These are phyloP conservation scores for Inosperma sp. DNA, from an alignment of 768 basidiomycete genomes.

Conservation along the genomic window DNA sequence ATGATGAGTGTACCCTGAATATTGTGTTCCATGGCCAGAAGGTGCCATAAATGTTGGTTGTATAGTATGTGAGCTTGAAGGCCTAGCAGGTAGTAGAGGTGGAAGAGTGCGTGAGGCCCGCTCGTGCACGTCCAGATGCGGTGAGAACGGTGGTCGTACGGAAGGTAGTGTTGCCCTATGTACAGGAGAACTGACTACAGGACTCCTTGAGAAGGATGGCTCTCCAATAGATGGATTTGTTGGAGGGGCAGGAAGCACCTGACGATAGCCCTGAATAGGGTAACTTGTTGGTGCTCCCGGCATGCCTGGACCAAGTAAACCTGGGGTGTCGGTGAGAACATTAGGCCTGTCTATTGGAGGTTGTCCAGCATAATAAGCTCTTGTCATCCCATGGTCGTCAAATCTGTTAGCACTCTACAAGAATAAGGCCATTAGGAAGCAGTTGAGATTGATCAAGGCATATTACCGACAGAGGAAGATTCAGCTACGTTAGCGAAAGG, in stretches of 20 bases:
- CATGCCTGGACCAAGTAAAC: conserved; percentile 53
- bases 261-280: conserved; percentile 18
- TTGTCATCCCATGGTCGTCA: conserved; percentile 17
- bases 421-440: conserved; percentile 13
- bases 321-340: conserved; percentile 33
- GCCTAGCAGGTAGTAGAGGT: conserved; percentile 25
- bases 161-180: conserved; percentile 20
- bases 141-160: conserved; percentile 26
- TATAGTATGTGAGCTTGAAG: conserved; percentile 17
- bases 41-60: conserved; percentile 14
- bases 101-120: conserved; percentile 30
- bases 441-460: conserved; percentile 7
- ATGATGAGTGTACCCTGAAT: conserved; percentile 16
- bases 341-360: conserved; percentile 25
- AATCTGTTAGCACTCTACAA: conserved; percentile 16
- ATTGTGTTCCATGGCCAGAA: conserved; percentile 13
- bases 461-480: conserved; percentile 21
- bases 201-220: conserved; percentile 19
- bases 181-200: too few relatives aligned
- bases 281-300: conserved; percentile 34
- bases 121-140: conserved; percentile 22
- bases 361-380: conserved; percentile 13
- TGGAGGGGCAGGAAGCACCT: conserved; percentile 21
- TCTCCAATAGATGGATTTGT: conserved; percentile 9
- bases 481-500: conserved; percentile 49